These are phyloP conservation scores for Beauveria pseudobassiana DNA, from an alignment of 2,329 filamentous ascomycete species.

Conservation along the genomic window DNA sequence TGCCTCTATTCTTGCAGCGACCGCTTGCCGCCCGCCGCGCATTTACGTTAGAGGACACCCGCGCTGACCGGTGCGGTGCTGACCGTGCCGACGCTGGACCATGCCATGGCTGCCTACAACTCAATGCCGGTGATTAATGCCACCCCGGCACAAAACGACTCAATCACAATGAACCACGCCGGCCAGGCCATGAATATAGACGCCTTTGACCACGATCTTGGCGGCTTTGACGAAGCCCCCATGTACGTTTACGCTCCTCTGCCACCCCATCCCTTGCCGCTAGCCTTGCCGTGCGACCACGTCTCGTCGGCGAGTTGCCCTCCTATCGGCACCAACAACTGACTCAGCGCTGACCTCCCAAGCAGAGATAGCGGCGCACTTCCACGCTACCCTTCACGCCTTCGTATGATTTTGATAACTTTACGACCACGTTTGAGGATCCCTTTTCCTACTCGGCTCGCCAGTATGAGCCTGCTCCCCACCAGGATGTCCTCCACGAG, in stretches of 20 bases:
- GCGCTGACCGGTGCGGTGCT: conserved; percentile 20
- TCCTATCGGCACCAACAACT: neutral
- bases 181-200: conserved; percentile 38
- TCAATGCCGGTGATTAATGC: conserved; percentile 44
- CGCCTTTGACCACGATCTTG: conserved; percentile 43
- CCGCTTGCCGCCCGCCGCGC: neutral
- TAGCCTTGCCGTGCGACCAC: neutral
- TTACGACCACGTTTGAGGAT: conserved; percentile 57
- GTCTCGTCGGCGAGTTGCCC: neutral
- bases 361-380: conserved; percentile 27
- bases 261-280: conserved; percentile 8
- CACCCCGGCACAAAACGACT: conserved; percentile 36
- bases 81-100: conserved; percentile 23
- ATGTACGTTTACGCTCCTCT: conserved; percentile 35
- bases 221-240: conserved; percentile 46
- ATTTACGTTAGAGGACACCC: neutral
- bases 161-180: conserved; percentile 37
- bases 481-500: conserved; percentile 36
- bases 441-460: conserved; percentile 52
- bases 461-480: conserved; percentile 37
- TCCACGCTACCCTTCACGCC: conserved; percentile 45
- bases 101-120: conserved; percentile 54
- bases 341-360: neutral
- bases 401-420: conserved; percentile 53
- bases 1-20: neutral